These are phyloP conservation scores for Globisporangium orthogonon DNA, from an alignment of 352 stramenopile genomes.

Conservation along the genomic window DNA sequence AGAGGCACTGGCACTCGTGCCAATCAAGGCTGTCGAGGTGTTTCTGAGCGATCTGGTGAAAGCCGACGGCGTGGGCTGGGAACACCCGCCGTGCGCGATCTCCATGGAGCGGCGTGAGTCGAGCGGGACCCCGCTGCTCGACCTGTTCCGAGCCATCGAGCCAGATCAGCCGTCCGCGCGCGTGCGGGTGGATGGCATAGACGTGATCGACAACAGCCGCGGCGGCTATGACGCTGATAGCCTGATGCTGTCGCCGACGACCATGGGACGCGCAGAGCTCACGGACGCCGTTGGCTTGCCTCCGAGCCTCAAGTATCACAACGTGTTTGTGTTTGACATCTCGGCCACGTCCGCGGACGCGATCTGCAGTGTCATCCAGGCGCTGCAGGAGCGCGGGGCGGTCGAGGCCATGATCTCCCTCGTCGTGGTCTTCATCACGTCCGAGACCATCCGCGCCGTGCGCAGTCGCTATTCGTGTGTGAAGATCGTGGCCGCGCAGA, in stretches of 20 bases:
- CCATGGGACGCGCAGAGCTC: constrained; percentile 6
- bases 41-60: constrained; percentile 20
- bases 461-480: constrained; percentile 24
- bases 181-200: background rate
- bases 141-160: constrained; percentile 22
- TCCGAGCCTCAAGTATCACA: constrained; percentile 31
- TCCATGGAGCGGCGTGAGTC: constrained; percentile 11
- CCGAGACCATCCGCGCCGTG: constrained; percentile 28
- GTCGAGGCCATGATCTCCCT: constrained; percentile 37
- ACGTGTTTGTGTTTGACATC: constrained; percentile 43
- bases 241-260: background rate
- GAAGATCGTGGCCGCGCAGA: constrained; percentile 22
- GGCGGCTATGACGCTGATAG: constrained; percentile 7
- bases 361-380: constrained; percentile 26
- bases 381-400: constrained; percentile 28
- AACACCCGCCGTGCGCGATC: constrained; percentile 29
- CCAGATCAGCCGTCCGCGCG: constrained; percentile 12
- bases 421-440: constrained; percentile 30
- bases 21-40: constrained; percentile 24
- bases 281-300: constrained; percentile 12
- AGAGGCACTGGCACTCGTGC: constrained; percentile 36
- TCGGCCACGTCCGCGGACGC: constrained; percentile 23
- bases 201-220: constrained; percentile 18
- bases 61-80: constrained; percentile 24
- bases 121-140: constrained; percentile 16